Evolutionary conservation across 371 early-diverging fungal species (phyloP).

Genomic region (Rhizopus arrhizus): DNA sequence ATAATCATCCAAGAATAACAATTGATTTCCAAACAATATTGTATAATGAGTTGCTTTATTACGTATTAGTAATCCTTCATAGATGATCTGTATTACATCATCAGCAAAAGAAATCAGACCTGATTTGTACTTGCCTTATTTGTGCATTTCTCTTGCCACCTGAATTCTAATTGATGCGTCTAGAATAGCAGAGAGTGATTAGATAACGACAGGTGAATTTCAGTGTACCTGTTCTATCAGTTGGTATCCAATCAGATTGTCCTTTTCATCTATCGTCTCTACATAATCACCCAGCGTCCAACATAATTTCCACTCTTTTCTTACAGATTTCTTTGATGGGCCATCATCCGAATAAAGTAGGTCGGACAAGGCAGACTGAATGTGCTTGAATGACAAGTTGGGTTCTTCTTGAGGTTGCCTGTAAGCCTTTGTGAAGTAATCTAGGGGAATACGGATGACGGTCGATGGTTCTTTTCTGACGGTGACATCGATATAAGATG

Average conservation of each 20-base stretch:
- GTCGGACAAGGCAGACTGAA: neutral
- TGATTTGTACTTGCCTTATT: neutral
- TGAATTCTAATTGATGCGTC: constrained; percentile 13
- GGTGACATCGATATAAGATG: constrained; percentile 20
- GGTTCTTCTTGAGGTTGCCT: neutral
- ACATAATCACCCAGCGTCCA: constrained; percentile 13
- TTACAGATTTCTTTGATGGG: neutral
- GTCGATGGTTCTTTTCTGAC: constrained; percentile 5
- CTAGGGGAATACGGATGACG: constrained; percentile 15
- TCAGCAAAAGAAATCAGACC: neutral
- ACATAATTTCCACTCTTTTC: constrained; percentile 9
- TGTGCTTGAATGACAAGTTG: neutral
- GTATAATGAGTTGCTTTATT: constrained; percentile 11
- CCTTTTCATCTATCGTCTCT: constrained; percentile 11
- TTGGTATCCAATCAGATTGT: constrained; percentile 13
- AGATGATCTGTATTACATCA: neutral
- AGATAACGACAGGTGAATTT: neutral
- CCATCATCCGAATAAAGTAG: neutral
- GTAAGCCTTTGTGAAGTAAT: constrained; percentile 2
- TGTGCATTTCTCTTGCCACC: neutral
- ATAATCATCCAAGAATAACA: constrained; percentile 18
- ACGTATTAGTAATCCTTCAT: constrained; percentile 13
- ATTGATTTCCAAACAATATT: constrained; percentile 15
- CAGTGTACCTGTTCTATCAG: constrained; percentile 21
- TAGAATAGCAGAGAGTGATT: neutral